Evolutionary conservation across 164 flowering plant genomes (phyloP).

Genomic region (Magnolia officinalis): DNA sequence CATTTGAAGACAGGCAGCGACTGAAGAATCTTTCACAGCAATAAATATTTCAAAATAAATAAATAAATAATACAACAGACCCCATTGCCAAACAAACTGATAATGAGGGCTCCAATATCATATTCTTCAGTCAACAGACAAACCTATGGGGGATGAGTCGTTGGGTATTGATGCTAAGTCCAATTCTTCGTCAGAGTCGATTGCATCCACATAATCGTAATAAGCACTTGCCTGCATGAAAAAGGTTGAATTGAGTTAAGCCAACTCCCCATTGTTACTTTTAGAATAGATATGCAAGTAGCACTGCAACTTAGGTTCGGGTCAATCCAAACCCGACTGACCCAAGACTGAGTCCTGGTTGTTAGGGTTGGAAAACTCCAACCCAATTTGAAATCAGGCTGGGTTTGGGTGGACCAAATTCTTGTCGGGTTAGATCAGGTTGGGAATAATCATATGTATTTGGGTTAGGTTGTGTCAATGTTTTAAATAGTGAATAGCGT

Average conservation of each 20-base stretch:
- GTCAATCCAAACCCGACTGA: neutral
- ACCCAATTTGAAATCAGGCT: no score
- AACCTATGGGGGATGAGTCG: slow-evolving; percentile 17
- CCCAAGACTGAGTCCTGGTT: no score
- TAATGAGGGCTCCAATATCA: neutral
- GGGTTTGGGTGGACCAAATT: no score
- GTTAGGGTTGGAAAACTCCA: no score
- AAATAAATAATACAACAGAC: neutral
- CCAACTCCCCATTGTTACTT: neutral
- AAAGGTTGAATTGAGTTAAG: slow-evolving; percentile 5
- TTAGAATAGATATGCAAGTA: no score
- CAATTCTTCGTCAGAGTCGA: slow-evolving; percentile 90
- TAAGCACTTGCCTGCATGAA: slow-evolving; percentile 65
- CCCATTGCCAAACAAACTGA: neutral
- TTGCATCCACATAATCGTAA: slow-evolving; percentile 64
- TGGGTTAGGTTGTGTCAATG: no score
- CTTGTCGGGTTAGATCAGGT: no score
- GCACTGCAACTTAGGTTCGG: no score
- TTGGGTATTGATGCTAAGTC: slow-evolving; percentile 56
- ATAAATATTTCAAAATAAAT: no score
- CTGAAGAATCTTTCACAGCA: neutral
- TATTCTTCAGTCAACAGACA: neutral
- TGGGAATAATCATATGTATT: no score
- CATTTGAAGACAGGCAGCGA: neutral
- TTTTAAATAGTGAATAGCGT: no score